phyloP scores from a whole-genome alignment of 208 protist species.

The Acanthamoeba royreba region DNA sequence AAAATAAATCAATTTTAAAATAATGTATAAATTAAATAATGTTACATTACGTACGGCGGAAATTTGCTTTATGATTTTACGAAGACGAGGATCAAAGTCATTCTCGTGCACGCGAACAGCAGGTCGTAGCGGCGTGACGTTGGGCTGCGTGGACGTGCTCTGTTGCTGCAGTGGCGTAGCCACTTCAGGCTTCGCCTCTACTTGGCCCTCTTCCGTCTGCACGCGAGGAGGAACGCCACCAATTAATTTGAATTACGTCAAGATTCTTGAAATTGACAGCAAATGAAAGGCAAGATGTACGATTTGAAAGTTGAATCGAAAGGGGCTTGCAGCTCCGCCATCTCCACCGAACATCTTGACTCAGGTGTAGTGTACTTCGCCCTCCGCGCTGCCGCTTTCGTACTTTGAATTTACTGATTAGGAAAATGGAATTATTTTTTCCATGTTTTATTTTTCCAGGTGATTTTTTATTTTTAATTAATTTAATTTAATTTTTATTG shows the following conservation, averaged over 20 bases:
- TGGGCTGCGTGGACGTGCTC: background rate
- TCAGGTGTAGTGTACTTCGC: too few species aligned
- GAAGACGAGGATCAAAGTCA: background rate
- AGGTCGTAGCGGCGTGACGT: background rate
- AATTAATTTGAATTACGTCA: background rate
- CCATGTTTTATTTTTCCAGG: too few species aligned
- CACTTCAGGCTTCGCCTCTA: background rate
- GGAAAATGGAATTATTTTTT: too few species aligned
- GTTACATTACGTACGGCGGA: background rate
- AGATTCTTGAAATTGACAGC: background rate
- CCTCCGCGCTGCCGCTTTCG: too few species aligned
- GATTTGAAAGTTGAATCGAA: too few species aligned
- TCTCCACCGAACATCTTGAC: too few species aligned
- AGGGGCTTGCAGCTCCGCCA: too few species aligned
- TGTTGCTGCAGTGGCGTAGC: background rate
- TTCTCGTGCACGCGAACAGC: background rate
- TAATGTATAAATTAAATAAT: background rate
- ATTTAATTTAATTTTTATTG: too few species aligned
- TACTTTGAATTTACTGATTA: too few species aligned
- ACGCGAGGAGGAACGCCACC: too few species aligned
- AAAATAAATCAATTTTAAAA: too few species aligned
- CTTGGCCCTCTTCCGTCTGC: background rate
- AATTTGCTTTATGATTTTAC: background rate
- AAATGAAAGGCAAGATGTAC: background rate
- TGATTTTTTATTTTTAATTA: too few species aligned